Evolutionary conservation across 139 green algal species (phyloP), one percentile per base, ranked within the genome.

Genomic region (Choricystis sp.): DNA sequence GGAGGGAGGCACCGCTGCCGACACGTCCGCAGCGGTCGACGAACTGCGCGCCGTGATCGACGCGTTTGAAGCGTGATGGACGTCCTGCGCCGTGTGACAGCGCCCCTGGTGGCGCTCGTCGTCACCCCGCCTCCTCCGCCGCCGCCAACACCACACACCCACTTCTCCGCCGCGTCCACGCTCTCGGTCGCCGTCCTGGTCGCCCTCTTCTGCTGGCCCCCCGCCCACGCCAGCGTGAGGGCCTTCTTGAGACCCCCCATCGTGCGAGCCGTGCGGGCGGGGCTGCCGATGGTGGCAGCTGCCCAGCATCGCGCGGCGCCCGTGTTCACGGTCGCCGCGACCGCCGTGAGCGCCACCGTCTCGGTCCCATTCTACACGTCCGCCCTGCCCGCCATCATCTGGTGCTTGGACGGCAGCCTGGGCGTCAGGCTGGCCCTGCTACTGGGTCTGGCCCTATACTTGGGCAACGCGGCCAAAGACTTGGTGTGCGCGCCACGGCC

Each of bases 401-500:
- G 40, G 40, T 52, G 40, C 40, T 9, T 9, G 40, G 9, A 9
- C 9, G 9, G 9, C 9, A 9, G 40, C 40, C 16, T 52, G 40
- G 40, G 40, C 40, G 40, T 16, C 9, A 9, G 40, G 9, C 40
- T 52, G 40, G 9, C 40, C 9, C 40, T 52, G 9, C 9, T 16
- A 9, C 40, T 52, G 40, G 40, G 40, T 16, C 9, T 16, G 22
- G 67, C 66, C 14, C 49, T 77, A 20, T 82, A 80, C 29, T 70
- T 78, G 29, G 76, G 76, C 20, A 82, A 82, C 56, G 73, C 67
- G 3, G 71, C 78, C n/a, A 82, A 82, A 59, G 76, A 82, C 60
- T 56, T 82, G 24, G 56, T 82, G 0, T 79, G 63, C 25, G 71
- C 70, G 14, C 76, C 76, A 19, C 49, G 76, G 26, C 76, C 76